A percentile compares a stretch with the other conserved stretches of the same genome.
phyloP scores from a whole-genome alignment of 2,329 filamentous ascomycete species.

The Shiraia sp. region DNA sequence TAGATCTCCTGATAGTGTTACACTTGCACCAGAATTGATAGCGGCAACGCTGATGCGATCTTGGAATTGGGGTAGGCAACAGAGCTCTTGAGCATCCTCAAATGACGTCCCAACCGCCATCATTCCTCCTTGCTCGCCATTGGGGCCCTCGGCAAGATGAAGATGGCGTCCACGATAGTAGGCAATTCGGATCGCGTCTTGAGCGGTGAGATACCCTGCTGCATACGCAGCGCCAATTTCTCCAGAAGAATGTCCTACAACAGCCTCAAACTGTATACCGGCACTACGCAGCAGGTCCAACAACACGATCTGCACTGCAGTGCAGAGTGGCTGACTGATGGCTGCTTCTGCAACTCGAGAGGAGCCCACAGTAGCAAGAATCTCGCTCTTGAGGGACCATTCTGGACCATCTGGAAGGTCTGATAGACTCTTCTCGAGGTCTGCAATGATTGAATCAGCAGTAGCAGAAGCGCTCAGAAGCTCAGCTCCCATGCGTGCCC shows the following conservation, averaged over 20 bases:
- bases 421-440: slow-evolving; percentile 1
- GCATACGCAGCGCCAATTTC: slow-evolving; percentile 31
- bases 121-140: slow-evolving; percentile 21
- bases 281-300: slow-evolving; percentile 21
- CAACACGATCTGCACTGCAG: slow-evolving; percentile 27
- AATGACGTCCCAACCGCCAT: slow-evolving; percentile 22
- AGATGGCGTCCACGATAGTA: slow-evolving; percentile 30
- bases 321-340: slow-evolving; percentile 28
- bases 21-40: slow-evolving; percentile 25
- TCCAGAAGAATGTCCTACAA: slow-evolving; percentile 30
- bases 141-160: too few species aligned
- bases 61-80: slow-evolving; percentile 11
- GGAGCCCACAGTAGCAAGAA: too few species aligned
- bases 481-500: slow-evolving; percentile 22
- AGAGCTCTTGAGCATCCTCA: neutral
- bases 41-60: slow-evolving; percentile 16
- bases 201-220: slow-evolving; percentile 16
- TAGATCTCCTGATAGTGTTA: slow-evolving; percentile 30
- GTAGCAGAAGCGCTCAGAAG: too few species aligned
- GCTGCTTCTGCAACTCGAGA: too few species aligned
- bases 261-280: slow-evolving; percentile 1
- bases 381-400: too few species aligned
- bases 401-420: neutral
- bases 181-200: slow-evolving; percentile 21
- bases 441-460: slow-evolving; percentile 5